Base-by-base conservation (phyloP, 345 rosid genomes). In the Eucalyptus grandis region DNA sequence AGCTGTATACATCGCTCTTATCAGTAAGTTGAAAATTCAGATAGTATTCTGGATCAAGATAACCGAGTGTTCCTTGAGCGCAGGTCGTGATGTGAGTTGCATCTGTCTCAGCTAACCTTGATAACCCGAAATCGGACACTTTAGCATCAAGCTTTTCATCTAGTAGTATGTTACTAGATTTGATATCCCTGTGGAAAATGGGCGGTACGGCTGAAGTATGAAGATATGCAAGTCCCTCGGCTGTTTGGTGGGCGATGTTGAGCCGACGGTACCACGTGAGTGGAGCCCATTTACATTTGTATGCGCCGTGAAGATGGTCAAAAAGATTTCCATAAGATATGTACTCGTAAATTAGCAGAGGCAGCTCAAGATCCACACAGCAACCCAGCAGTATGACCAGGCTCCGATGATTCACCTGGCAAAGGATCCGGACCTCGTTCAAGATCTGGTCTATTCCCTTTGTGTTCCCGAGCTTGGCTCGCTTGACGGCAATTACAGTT, bases 1-100 rank as follows among this genome's bases (percentile, higher is more conserved):
- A 95, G 91, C 96, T 95, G 15, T 95, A 95, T 10, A 95, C 97
- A 37, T 95, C 95, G 60, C 97, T 95, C 92, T 94, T 93, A 81
- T 95, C 96, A 4, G 96, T 94, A 12, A 95, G 88, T 77, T 95
- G 96, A 46, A 93, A 95, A 87, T 91, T 95, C 11, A 93, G 91
- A 87, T 94, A 95, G 56, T 95, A 94, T 58, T 95, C 97, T 3
- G 95, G 96, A 89, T 95, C 97, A 9, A 94, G 91, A 89, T 95
- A 95, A 46, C 97, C 97, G 5, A 95, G 89, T 1, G 96, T 95
- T 2, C 97, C 95, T 86, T 95, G 97, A 54, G 95, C 95, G 16
- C 94, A 90, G 6, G 97, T 95, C 26, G 91, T 91, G 53, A 95
- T 92, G 72, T 95, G 97, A 37, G 94, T 94, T 16, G 91, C 91